Percentiles rank a stretch among this genome's conserved stretches.
Evolutionary conservation across 2,329 filamentous ascomycete species (phyloP).

Genomic region (Thielaviopsis populi): DNA sequence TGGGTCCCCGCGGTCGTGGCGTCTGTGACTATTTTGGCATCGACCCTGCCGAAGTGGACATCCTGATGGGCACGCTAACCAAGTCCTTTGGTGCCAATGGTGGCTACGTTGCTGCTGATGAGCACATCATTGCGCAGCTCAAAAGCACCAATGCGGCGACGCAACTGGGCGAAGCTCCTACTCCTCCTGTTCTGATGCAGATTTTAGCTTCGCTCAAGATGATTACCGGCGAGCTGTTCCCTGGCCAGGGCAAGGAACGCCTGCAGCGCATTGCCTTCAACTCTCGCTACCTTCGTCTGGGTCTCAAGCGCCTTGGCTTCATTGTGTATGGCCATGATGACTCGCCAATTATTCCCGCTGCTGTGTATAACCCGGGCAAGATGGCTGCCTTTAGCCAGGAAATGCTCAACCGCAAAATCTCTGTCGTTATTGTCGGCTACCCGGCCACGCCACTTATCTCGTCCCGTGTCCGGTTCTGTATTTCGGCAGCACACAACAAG

Average conservation of each 20-base stretch:
- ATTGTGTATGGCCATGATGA: conserved; percentile 97
- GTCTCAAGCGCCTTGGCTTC: conserved; percentile 88
- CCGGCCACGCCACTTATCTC: conserved; percentile 91
- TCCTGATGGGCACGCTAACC: conserved; percentile 95
- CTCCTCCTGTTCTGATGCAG: conserved; percentile 78
- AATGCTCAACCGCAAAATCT: conserved; percentile 96
- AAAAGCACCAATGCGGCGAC: conserved; percentile 73
- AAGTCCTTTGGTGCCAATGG: conserved; percentile 98
- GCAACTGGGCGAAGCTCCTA: conserved; percentile 72
- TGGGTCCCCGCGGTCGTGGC: conserved; percentile 75
- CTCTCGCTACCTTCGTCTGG: conserved; percentile 91
- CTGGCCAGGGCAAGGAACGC: conserved; percentile 88
- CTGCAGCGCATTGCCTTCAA: conserved; percentile 95
- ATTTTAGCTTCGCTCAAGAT: conserved; percentile 76
- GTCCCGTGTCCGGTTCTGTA: conserved; percentile 87
- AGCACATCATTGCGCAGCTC: conserved; percentile 84
- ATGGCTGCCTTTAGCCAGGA: conserved; percentile 97
- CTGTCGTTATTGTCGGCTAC: conserved; percentile 92
- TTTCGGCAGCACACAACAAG: conserved; percentile 94
- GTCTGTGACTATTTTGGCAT: conserved; percentile 97
- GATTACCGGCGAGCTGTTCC: conserved; percentile 74
- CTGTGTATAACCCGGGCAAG: conserved; percentile 97
- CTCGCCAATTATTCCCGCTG: conserved; percentile 85
- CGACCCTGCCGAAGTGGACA: conserved; percentile 74
- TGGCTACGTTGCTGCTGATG: conserved; percentile 83